phyloP scores from a whole-genome alignment of 2,329 filamentous ascomycete species.

The Penicillium hordei region DNA sequence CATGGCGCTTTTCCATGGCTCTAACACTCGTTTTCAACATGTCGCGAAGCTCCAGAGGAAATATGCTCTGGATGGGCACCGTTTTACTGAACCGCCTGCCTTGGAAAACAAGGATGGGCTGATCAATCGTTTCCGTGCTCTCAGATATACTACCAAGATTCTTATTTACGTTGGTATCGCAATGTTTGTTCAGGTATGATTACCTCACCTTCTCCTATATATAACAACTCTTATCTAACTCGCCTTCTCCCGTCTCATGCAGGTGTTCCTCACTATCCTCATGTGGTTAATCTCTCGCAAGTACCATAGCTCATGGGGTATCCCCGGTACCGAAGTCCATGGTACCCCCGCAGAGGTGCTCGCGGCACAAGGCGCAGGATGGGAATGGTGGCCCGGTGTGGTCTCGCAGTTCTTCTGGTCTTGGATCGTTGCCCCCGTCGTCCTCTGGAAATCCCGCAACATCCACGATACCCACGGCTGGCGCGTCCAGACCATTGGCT shows the following conservation, averaged over 20 bases:
- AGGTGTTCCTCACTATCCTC: conserved; percentile 60
- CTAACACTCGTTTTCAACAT: conserved; percentile 61
- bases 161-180: conserved; percentile 51
- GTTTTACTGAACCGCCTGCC: conserved; percentile 2
- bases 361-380: conserved; percentile 49
- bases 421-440: conserved; percentile 17
- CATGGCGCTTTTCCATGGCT: conserved; percentile 65
- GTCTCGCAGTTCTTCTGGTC: conserved; percentile 31
- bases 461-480: conserved; percentile 67
- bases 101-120: conserved; percentile 15
- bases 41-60: conserved; percentile 57
- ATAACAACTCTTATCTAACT: conserved; percentile 7
- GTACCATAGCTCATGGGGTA: conserved; percentile 56
- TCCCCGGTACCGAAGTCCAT: conserved; percentile 55
- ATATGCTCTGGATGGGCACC: conserved; percentile 33
- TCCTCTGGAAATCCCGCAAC: conserved; percentile 61
- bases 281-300: conserved; percentile 63
- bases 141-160: conserved; percentile 28
- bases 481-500: conserved; percentile 61
- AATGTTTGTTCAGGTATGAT: conserved; percentile 57
- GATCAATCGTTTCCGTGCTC: conserved; percentile 24
- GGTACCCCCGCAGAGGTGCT: conserved; percentile 45
- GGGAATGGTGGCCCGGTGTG: conserved; percentile 57
- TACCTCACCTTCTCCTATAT: not conserved
- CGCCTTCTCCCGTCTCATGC: not conserved